Evolutionary conservation across 805 yeast genomes (phyloP).

Genomic region (Pichia pseudocactophila): DNA sequence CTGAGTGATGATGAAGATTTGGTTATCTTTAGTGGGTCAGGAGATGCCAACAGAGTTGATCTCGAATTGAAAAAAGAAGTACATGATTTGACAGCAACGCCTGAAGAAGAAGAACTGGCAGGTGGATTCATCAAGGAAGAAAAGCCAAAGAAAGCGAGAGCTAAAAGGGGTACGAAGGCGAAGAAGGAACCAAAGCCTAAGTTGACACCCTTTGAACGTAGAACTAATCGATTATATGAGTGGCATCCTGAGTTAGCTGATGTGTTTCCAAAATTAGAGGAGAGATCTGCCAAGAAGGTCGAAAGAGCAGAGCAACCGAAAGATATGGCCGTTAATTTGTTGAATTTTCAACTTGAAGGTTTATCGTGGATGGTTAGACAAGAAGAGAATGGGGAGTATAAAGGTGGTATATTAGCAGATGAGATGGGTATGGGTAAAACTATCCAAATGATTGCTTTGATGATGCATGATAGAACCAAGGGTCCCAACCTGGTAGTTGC

Average conservation of each 20-base stretch:
- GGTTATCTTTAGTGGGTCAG: slow-evolving; percentile 2
- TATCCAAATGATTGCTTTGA: slow-evolving; percentile 85
- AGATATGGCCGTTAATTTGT: slow-evolving; percentile 60
- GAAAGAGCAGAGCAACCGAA: slow-evolving; percentile 65
- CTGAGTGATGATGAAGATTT: slow-evolving; percentile 14
- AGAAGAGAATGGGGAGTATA: slow-evolving; percentile 70
- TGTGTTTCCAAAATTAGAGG: slow-evolving; percentile 58
- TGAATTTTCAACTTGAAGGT: slow-evolving; percentile 94
- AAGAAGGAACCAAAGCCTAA: slow-evolving; percentile 36
- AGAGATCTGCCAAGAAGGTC: slow-evolving; percentile 37
- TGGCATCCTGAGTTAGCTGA: slow-evolving; percentile 71
- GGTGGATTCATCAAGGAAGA: slow-evolving; percentile 24
- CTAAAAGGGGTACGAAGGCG: slow-evolving; percentile 14
- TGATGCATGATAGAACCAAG: slow-evolving; percentile 58
- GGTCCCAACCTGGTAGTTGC: slow-evolving; percentile 86
- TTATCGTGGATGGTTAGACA: slow-evolving; percentile 80
- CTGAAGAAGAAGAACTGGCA: slow-evolving; percentile 17
- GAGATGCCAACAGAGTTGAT: slow-evolving; percentile 4
- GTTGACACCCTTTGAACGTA: slow-evolving; percentile 58
- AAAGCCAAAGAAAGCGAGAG: slow-evolving; percentile 6
- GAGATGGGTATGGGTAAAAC: slow-evolving; percentile 99
- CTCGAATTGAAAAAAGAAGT: slow-evolving; percentile 13
- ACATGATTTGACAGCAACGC: slow-evolving; percentile 11
- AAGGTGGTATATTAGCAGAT: slow-evolving; percentile 93
- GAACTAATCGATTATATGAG: slow-evolving; percentile 58